Conservation (phyloP, 257 asterid species). For the Penstemon barbatus region DNA sequence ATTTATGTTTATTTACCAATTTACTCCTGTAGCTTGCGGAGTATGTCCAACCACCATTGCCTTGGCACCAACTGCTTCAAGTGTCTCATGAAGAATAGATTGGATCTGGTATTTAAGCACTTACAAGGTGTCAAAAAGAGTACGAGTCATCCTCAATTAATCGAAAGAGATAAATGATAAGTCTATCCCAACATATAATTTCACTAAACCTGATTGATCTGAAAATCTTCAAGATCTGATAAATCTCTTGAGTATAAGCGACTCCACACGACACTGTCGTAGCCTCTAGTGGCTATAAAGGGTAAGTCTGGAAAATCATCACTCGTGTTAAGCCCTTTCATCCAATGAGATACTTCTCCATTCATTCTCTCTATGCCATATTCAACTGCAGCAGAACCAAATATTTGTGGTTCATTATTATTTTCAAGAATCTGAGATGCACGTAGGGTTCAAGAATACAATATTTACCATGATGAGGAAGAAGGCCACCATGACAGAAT, state of each 20-base stretch:
- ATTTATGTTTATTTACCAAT: slow-evolving; percentile 55
- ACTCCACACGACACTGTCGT: slow-evolving; percentile 97
- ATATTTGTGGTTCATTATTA: neutral
- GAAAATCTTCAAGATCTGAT: slow-evolving; percentile 62
- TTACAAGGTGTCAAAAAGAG: slow-evolving; percentile 1
- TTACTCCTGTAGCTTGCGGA: slow-evolving; percentile 85
- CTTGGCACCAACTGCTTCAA: slow-evolving; percentile 74
- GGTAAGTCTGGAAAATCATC: slow-evolving; percentile 58
- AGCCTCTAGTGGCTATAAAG: slow-evolving; percentile 86
- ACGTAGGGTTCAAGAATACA: neutral
- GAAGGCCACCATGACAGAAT: slow-evolving; percentile 97
- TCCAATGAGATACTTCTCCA: slow-evolving; percentile 83
- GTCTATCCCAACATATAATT: slow-evolving; percentile 2
- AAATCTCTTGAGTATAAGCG: slow-evolving; percentile 81
- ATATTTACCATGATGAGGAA: slow-evolving; percentile 89
- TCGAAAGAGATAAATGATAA: neutral
- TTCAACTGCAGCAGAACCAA: slow-evolving; percentile 53
- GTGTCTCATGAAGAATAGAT: slow-evolving; percentile 73
- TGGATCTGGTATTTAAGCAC: slow-evolving; percentile 51
- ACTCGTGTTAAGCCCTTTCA: slow-evolving; percentile 60
- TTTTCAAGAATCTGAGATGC: neutral
- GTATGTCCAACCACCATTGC: slow-evolving; percentile 99
- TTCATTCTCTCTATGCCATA: slow-evolving; percentile 87
- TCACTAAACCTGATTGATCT: slow-evolving; percentile 57
- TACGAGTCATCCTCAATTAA: neutral